These are phyloP conservation scores for Sphaerobolus stellatus DNA, from an alignment of 1,284 basidiomycete genomes.

Conservation along the genomic window DNA sequence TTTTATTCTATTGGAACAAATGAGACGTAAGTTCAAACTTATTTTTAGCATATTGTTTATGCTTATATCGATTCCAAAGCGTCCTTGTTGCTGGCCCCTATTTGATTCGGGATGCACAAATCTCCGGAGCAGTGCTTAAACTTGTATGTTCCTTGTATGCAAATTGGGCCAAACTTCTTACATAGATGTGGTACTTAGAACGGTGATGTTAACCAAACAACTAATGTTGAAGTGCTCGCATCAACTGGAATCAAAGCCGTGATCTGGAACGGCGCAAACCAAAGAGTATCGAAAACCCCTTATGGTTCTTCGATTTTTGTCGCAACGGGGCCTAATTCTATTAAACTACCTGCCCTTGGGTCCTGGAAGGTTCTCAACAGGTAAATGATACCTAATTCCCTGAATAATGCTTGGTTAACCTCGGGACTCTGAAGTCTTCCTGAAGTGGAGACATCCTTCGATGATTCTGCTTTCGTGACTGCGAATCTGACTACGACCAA, in stretches of 20 bases:
- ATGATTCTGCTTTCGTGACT: constrained; percentile 44
- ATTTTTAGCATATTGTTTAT: background rate
- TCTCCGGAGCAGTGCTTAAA: constrained; percentile 1
- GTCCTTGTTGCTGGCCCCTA: constrained; percentile 15
- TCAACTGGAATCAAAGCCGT: constrained; percentile 10
- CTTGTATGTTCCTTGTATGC: background rate
- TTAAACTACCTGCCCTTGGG: constrained; percentile 35
- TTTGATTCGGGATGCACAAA: constrained; percentile 14
- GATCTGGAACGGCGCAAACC: constrained; percentile 17
- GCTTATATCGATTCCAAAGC: background rate
- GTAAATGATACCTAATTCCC: constrained; percentile 18
- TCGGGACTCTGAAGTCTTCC: constrained; percentile 36
- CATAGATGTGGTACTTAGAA: background rate
- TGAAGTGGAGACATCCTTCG: constrained; percentile 44
- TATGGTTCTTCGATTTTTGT: constrained; percentile 34
- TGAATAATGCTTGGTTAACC: background rate
- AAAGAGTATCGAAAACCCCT: constrained; percentile 24
- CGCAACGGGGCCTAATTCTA: constrained; percentile 19
- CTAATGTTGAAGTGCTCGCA: constrained; percentile 16
- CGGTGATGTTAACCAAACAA: constrained; percentile 17
- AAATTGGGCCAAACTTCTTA: background rate
- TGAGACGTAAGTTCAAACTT: constrained; percentile 10
- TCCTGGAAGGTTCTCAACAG: constrained; percentile 51
- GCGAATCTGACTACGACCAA: constrained; percentile 46
- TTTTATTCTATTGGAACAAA: constrained; percentile 18